phyloP scores from a whole-genome alignment of 768 basidiomycete genomes.

The Megacollybia marginata region DNA sequence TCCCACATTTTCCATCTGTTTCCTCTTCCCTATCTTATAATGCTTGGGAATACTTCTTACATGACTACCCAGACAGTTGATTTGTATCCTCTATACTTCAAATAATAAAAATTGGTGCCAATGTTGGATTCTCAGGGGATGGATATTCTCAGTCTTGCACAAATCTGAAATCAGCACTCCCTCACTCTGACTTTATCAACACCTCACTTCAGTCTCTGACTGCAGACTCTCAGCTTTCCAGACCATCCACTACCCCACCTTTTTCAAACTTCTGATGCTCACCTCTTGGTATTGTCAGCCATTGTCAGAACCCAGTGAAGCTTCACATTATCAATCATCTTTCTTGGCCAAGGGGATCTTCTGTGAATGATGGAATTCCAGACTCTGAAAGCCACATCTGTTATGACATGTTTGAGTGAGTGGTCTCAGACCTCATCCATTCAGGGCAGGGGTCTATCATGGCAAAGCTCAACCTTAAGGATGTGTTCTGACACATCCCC shows the following conservation, averaged over 20 bases:
- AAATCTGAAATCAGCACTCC: slow-evolving; percentile 20
- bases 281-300: slow-evolving; percentile 15
- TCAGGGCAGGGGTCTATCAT: slow-evolving; percentile 20
- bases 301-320: slow-evolving; percentile 16
- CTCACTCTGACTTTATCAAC: slow-evolving; percentile 4
- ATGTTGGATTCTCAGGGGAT: slow-evolving; percentile 17
- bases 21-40: slow-evolving; percentile 8
- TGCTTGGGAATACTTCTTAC: slow-evolving; percentile 15
- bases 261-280: slow-evolving; percentile 13
- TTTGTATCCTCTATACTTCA: slow-evolving; percentile 18
- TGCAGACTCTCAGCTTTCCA: slow-evolving; percentile 8
- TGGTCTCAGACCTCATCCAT: slow-evolving; percentile 15
- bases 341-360: slow-evolving; percentile 18
- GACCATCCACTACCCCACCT: slow-evolving; percentile 15
- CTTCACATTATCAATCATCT: slow-evolving; percentile 20
- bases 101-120: slow-evolving; percentile 20
- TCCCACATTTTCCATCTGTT: slow-evolving; percentile 1
- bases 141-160: slow-evolving; percentile 5
- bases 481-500: slow-evolving; percentile 30
- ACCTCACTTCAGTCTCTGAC: slow-evolving; percentile 3
- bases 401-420: slow-evolving; percentile 21
- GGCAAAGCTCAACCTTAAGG: slow-evolving; percentile 27
- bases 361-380: slow-evolving; percentile 24
- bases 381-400: slow-evolving; percentile 19
- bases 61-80: slow-evolving; percentile 19